Conservation (phyloP, 139 green algal genomes). For the Chlamydomonas urium region DNA sequence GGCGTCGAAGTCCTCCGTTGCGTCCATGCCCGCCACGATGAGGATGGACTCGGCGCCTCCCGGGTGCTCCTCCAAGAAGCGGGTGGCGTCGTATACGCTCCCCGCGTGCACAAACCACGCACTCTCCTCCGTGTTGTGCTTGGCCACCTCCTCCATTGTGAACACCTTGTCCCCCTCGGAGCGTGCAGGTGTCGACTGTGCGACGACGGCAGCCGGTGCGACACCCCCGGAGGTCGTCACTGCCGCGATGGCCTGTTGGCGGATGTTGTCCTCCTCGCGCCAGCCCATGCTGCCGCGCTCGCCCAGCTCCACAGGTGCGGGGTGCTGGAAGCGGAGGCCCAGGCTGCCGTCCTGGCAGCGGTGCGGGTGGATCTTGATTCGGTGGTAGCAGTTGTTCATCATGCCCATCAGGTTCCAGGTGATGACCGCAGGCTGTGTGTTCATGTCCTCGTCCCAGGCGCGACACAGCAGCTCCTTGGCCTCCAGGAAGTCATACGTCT, state of each 20-base stretch:
- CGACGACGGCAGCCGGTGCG: background rate
- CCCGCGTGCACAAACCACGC: conserved; percentile 91
- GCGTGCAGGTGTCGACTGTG: background rate
- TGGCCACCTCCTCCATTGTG: conserved; percentile 71
- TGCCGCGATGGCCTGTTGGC: conserved; percentile 26
- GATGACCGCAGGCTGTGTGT: conserved; percentile 77
- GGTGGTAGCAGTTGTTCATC: conserved; percentile 96
- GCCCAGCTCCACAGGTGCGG: conserved; percentile 58
- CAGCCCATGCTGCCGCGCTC: conserved; percentile 55
- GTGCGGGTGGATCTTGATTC: conserved; percentile 50
- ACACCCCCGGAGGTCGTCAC: background rate
- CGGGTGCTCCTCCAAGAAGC: conserved; percentile 90
- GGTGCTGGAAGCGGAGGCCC: conserved; percentile 80
- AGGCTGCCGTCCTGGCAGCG: conserved; percentile 43
- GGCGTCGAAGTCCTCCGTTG: conserved; percentile 85
- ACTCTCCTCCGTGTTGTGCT: conserved; percentile 68
- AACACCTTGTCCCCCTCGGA: conserved; percentile 22
- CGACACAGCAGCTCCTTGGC: conserved; percentile 68
- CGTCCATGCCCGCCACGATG: conserved; percentile 59
- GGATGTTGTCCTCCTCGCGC: conserved; percentile 63
- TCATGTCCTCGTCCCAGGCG: conserved; percentile 78
- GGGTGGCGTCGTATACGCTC: conserved; percentile 93
- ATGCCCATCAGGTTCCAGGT: conserved; percentile 99
- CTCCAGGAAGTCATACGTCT: conserved; percentile 56
- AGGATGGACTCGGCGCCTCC: conserved; percentile 83